Percentiles rank a stretch among this genome's conserved stretches.
phyloP scores from a whole-genome alignment of 2,329 filamentous ascomycete genomes.

The Fusarium sp. region DNA sequence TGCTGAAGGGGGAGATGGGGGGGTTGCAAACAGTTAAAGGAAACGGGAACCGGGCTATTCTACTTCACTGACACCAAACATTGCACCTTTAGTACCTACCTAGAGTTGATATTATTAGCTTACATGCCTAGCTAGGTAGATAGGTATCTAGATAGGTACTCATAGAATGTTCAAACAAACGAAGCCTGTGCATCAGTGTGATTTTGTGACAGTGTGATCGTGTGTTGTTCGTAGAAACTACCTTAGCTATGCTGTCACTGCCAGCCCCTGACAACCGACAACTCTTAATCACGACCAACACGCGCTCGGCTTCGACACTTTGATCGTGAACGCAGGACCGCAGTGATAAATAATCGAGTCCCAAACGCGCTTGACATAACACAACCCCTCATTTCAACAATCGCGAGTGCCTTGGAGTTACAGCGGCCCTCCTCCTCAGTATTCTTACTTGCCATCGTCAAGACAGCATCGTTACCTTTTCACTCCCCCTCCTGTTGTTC shows the following conservation, averaged over 20 bases:
- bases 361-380: neutral
- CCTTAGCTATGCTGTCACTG: conserved; percentile 14
- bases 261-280: conserved; percentile 11
- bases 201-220: neutral
- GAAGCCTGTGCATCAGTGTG: neutral
- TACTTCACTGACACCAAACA: no score
- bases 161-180: neutral
- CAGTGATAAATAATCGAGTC: neutral
- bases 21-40: conserved; percentile 15
- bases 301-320: neutral
- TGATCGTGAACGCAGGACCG: conserved; percentile 3
- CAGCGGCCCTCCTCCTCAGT: neutral
- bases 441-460: conserved; percentile 6
- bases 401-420: neutral
- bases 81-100: neutral
- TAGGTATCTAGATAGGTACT: no score
- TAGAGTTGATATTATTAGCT: neutral
- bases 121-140: neutral
- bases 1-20: neutral
- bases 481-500: neutral
- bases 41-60: no score
- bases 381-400: neutral
- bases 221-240: conserved; percentile 1
- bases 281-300: conserved; percentile 2
- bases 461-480: neutral